phyloP scores from a whole-genome alignment of 2,329 filamentous ascomycete genomes.

The Furcasterigmium sp. region DNA sequence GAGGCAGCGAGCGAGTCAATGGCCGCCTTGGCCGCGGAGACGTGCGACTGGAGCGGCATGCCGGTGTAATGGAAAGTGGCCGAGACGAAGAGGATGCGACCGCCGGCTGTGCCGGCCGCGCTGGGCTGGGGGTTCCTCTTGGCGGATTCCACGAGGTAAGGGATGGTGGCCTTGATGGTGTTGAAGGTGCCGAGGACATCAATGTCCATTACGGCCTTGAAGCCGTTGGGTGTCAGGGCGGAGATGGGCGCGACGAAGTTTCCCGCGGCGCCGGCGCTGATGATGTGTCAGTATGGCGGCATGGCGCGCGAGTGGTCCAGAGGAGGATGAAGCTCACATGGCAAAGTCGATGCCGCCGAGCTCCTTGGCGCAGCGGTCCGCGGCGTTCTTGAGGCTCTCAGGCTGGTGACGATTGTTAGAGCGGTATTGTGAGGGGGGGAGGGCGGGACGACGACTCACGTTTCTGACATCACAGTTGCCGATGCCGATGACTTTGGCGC shows the following conservation, averaged over 20 bases:
- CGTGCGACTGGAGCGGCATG: conserved; percentile 80
- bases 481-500: conserved; percentile 81
- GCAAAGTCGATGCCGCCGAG: conserved; percentile 88
- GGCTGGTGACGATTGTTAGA: conserved; percentile 32
- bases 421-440: neutral
- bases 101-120: conserved; percentile 63
- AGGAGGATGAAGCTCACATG: conserved; percentile 53
- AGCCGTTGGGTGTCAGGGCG: conserved; percentile 79
- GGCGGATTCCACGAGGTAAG: conserved; percentile 73
- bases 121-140: conserved; percentile 52
- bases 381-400: conserved; percentile 65
- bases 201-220: conserved; percentile 95
- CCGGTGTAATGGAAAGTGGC: conserved; percentile 90
- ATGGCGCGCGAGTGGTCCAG: no score
- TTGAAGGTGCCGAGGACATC: conserved; percentile 93
- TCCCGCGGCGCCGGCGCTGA: conserved; percentile 87
- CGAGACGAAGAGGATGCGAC: conserved; percentile 84
- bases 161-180: conserved; percentile 86
- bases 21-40: conserved; percentile 85
- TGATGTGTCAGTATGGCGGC: neutral
- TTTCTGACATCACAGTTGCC: conserved; percentile 75
- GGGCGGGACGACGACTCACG: conserved; percentile 30
- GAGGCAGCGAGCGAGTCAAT: conserved; percentile 79
- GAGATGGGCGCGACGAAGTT: conserved; percentile 89
- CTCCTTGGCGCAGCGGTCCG: conserved; percentile 73